phyloP scores from a whole-genome alignment of 106 monocot genomes.

The Dendrobium catenatum region DNA sequence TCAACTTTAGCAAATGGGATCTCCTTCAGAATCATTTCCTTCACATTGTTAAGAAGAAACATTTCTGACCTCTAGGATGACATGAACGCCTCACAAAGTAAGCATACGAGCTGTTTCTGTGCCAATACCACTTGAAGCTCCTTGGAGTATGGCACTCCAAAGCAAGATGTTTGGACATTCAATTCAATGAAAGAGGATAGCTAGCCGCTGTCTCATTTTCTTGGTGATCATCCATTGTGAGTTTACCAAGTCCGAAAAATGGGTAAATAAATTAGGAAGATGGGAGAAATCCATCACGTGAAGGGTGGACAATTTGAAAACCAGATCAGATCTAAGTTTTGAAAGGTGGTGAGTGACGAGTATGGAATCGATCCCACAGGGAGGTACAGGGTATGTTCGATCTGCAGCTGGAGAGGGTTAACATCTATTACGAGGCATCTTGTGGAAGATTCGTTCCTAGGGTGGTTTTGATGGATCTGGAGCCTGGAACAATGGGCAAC shows the following conservation, averaged over 20 bases:
- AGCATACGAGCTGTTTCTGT: too few relatives aligned
- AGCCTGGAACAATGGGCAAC: conserved; percentile 19
- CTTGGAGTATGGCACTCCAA: too few relatives aligned
- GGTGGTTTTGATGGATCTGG: conserved; percentile 21
- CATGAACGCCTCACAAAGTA: too few relatives aligned
- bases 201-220: not conserved
- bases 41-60: too few relatives aligned
- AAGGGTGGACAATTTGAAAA: conserved; percentile 19
- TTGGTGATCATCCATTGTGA: not conserved
- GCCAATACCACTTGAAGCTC: too few relatives aligned
- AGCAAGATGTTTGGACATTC: too few relatives aligned
- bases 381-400: conserved; percentile 8
- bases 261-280: not conserved
- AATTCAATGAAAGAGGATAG: too few relatives aligned
- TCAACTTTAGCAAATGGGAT: too few relatives aligned
- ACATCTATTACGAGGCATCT: conserved; percentile 18
- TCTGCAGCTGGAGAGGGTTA: conserved; percentile 21
- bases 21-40: too few relatives aligned
- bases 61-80: too few relatives aligned
- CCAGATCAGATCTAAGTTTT: conserved; percentile 22
- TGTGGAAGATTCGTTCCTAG: conserved; percentile 19
- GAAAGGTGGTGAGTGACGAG: conserved; percentile 21
- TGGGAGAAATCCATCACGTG: conserved; percentile 23
- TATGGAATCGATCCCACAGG: conserved; percentile 18
- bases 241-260: not conserved